Base-by-base conservation (phyloP, 75 land plant genomes). In the Picea sitchensis region DNA sequence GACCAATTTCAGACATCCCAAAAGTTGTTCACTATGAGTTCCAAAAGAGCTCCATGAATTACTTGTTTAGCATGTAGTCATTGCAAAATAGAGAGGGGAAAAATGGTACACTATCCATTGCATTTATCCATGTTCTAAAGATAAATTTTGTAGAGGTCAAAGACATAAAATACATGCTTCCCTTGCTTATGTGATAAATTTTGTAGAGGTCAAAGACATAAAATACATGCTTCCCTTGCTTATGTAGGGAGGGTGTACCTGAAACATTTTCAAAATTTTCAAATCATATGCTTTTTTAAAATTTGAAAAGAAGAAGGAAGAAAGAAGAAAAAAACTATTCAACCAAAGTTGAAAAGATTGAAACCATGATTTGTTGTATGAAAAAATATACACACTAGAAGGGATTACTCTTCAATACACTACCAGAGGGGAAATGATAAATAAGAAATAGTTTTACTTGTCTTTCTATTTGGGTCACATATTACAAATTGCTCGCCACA, bases 1-100 rank as follows among this genome's bases (percentile, higher is more conserved):
- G 96, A 21, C 96, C 96, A 60, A 94, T 94, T 68, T 94, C 94
- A 0, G 96, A 94, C 94, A 92, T 94, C 6, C 94, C 96, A 84
- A 81, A 90, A 41, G 65, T 94, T 21, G 94, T 94, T 95, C 92
- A 92, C 96, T 94, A 87, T 59, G 51, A 3, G 32, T 56, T 56
- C 20, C 75, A 72, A 44, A 72, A 72, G 36, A 72, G 32, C 5
- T 11, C 21, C 30, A 31, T 31, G 9, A 65, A 34, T 30, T 65
- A 15, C 34, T 14, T 15, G 8, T 30, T 3, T 3, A 15, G 21
- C 14, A 15, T 34, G 17, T 65, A 14, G 51, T 44, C 21, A 44
- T 44, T 72, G 36, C 12, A 44, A n/a, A 36, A 36, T 36, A 36
- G 0, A 36, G 3, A 36, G 38, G 3, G 38, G 3, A 36, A 36